Evolutionary conservation across 106 monocot species (phyloP).

Genomic region (Apostasia ramifera): DNA sequence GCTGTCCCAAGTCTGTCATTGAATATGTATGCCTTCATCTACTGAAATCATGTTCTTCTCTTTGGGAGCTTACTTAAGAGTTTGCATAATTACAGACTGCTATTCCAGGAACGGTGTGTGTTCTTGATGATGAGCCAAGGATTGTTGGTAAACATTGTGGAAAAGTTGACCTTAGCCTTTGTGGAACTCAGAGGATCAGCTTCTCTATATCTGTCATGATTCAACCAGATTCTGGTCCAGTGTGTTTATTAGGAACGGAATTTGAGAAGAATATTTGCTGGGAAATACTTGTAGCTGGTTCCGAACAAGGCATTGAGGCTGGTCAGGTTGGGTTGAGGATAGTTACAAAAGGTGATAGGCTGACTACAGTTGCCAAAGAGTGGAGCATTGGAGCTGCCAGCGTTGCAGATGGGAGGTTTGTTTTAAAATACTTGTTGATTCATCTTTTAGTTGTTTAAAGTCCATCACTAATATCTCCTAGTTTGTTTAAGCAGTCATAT

Average conservation of each 20-base stretch:
- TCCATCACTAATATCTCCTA: background rate
- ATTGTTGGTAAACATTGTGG: constrained; percentile 77
- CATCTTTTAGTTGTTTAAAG: background rate
- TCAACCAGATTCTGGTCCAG: constrained; percentile 94
- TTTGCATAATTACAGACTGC: constrained; percentile 50
- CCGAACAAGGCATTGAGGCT: constrained; percentile 98
- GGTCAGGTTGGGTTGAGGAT: constrained; percentile 92
- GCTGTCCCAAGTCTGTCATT: no score
- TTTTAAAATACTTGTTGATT: background rate
- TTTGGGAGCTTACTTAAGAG: no score
- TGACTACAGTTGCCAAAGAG: constrained; percentile 83
- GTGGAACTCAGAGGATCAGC: constrained; percentile 45
- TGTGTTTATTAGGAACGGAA: constrained; percentile 92
- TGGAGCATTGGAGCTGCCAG: constrained; percentile 86
- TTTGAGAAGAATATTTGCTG: constrained; percentile 84
- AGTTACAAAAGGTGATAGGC: constrained; percentile 79
- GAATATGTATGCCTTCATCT: no score
- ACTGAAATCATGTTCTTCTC: no score
- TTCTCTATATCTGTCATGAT: constrained; percentile 80
- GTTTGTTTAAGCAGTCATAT: background rate
- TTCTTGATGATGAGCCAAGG: constrained; percentile 97
- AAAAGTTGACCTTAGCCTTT: constrained; percentile 60
- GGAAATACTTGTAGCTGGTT: constrained; percentile 95
- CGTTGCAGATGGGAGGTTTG: constrained; percentile 95
- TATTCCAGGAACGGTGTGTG: constrained; percentile 62